Conservation (phyloP, 1,284 basidiomycete genomes). For the Exobasidium cylindrosporum region DNA sequence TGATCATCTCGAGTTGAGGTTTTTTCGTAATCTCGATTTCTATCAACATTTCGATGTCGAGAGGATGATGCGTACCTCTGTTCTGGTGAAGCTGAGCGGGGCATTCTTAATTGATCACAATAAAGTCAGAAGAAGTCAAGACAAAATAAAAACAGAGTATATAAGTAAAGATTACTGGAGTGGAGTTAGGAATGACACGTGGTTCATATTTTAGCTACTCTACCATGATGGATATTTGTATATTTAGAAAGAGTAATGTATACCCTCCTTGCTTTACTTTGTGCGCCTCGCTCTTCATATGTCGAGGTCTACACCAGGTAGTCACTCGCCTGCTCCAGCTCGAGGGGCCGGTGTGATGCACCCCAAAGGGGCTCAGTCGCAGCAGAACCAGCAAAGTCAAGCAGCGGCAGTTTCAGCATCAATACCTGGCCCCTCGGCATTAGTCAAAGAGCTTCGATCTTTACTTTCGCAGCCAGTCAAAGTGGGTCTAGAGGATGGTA, state of each 20-base stretch:
- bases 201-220: no score
- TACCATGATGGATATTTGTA: no score
- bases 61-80: neutral
- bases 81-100: constrained; percentile 5
- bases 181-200: no score
- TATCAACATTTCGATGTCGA: neutral
- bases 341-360: neutral
- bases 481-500: constrained; percentile 1
- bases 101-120: neutral
- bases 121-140: neutral
- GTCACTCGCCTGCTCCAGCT: neutral
- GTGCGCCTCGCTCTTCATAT: no score
- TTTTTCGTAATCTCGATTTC: constrained; percentile 4
- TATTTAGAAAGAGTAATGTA: no score
- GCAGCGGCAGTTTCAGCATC: neutral
- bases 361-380: neutral
- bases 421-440: neutral
- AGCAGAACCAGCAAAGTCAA: neutral
- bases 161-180: neutral
- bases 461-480: neutral
- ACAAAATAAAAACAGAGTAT: neutral
- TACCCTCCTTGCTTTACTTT: no score
- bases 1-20: neutral
- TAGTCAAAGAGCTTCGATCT: neutral
- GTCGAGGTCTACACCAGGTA: neutral